Conservation (phyloP, 108 stramenopile genomes). For the Cyclostephanos invisitatus region DNA sequence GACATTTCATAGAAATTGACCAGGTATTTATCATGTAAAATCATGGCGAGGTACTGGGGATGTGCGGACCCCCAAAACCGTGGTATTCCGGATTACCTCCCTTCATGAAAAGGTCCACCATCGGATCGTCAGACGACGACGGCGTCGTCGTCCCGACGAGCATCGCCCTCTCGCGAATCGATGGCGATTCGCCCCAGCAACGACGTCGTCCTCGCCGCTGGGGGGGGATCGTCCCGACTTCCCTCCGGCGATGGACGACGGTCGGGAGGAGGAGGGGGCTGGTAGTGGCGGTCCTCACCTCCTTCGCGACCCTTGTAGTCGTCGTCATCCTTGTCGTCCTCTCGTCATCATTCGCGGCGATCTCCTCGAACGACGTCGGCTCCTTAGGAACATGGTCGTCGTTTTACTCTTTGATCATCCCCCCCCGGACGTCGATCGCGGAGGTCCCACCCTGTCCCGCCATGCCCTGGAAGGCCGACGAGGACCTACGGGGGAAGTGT, state of each 20-base stretch:
- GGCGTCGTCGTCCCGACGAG: background rate
- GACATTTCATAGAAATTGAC: too few species aligned
- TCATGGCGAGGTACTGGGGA: too few species aligned
- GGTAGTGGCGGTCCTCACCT: background rate
- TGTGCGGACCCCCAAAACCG: too few species aligned
- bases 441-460: conserved; percentile 42
- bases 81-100: too few species aligned
- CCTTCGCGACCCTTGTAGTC: background rate
- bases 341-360: background rate
- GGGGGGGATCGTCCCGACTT: background rate
- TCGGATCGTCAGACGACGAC: background rate
- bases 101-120: background rate
- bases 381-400: background rate
- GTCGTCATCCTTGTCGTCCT: background rate
- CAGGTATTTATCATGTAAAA: too few species aligned
- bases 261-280: background rate
- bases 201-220: background rate
- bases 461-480: conserved; percentile 55
- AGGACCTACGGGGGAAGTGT: conserved; percentile 54
- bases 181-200: too few species aligned
- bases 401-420: background rate
- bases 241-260: background rate
- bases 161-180: background rate
- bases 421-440: background rate
- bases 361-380: background rate